phyloP scores from a whole-genome alignment of 768 basidiomycete species.

The Phlebiopsis gigantea region DNA sequence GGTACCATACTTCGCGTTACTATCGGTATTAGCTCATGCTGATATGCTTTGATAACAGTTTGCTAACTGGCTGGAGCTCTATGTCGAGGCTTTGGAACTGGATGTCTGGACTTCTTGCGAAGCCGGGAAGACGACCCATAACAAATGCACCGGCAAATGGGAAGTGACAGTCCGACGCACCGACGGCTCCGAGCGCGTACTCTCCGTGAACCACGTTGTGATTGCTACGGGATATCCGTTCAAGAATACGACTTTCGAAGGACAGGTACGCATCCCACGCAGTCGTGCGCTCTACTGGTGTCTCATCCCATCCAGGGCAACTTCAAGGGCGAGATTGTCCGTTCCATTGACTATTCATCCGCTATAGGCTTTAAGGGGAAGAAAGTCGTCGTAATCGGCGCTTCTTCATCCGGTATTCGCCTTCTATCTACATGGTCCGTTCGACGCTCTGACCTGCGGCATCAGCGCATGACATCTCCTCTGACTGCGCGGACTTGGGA shows the following conservation, averaged over 20 bases:
- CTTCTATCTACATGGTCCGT: neutral
- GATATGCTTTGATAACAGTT: slow-evolving; percentile 33
- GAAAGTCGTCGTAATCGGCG: slow-evolving; percentile 33
- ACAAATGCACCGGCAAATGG: slow-evolving; percentile 26
- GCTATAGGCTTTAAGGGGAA: slow-evolving; percentile 57
- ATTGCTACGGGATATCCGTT: slow-evolving; percentile 27
- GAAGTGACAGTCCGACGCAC: slow-evolving; percentile 26
- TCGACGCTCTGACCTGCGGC: slow-evolving; percentile 24
- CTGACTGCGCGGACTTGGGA: slow-evolving; percentile 39
- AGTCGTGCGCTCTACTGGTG: neutral
- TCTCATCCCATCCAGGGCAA: slow-evolving; percentile 33
- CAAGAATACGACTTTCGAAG: neutral
- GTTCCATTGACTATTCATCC: slow-evolving; percentile 49
- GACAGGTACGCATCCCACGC: neutral
- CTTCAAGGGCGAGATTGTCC: slow-evolving; percentile 59
- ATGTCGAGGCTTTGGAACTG: slow-evolving; percentile 53
- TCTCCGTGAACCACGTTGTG: slow-evolving; percentile 29
- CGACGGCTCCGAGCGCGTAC: slow-evolving; percentile 27
- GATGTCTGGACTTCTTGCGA: slow-evolving; percentile 57
- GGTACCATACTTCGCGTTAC: neutral
- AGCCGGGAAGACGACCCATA: slow-evolving; percentile 30
- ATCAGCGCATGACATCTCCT: slow-evolving; percentile 43
- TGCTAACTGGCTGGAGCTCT: slow-evolving; percentile 63
- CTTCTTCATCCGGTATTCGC: neutral
- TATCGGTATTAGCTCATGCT: neutral